Base-by-base conservation (phyloP, 306 rosid genomes). In the Trichosanthes truncata region DNA sequence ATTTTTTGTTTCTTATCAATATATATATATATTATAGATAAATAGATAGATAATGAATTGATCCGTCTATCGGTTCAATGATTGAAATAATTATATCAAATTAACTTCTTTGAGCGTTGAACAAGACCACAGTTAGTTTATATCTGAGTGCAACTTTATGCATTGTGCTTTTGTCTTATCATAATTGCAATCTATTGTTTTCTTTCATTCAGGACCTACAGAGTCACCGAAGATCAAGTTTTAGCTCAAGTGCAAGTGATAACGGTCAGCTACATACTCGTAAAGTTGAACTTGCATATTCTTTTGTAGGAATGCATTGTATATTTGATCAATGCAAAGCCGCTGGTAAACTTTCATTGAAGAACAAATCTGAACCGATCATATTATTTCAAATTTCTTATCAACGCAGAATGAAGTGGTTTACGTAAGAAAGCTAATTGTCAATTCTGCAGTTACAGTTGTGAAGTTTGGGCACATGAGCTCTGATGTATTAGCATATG, bases 401-500 rank as follows among this genome's bases (percentile, higher is more conserved):
- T 25, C 46, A 65, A 72, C 48, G 59, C 74, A 45, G 31, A 77
- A 75, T 85, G 33, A 33, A 61, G 74, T 81, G 76, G 72, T 29
- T 60, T 43, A 9, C 4, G 18, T 29, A 29, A 78, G 67, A 69
- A 88, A 79, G 79, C 82, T 79, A 84, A 81, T 63, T 55, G 79
- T 85, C 62, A 65, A 51, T 72, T 84, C 29, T 87, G 90, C 86
- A 95, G 98, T 95, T 78, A 92, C 91, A 68, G 97, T 95, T 65
- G 76, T 95, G 89, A 95, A 95, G 90, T 95, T 95, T 84, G 97
- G 98, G 78, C 96, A 95, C 85, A 95, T 87, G 98, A 95, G 93
- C 83, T 95, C 98, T 84, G 98, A 95, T 85, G 87, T 95, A 63
- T 96, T 95, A 85, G 98, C 98, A 52, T 95, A 91, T 77, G 98